phyloP scores from a whole-genome alignment of 2,329 filamentous ascomycete species.

The Colletotrichum endophyticum region DNA sequence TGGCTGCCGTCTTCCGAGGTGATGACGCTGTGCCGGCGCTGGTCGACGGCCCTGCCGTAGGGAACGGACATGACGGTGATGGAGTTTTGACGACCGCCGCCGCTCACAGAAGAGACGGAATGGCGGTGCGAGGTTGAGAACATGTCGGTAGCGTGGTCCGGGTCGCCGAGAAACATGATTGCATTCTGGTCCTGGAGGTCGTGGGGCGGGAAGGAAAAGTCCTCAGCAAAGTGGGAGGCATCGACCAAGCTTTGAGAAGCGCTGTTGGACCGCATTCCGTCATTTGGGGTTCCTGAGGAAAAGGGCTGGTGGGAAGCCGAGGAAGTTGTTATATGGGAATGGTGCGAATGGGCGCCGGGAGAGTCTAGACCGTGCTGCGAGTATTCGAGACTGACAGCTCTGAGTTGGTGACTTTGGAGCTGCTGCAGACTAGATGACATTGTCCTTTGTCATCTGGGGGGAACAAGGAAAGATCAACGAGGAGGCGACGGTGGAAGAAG shows the following conservation, averaged over 20 bases:
- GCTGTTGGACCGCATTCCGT: conserved; percentile 35
- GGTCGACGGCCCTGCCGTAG: conserved; percentile 24
- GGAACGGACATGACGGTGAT: conserved; percentile 37
- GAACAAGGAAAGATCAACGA: conserved; percentile 30
- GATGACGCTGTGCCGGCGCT: conserved; percentile 35
- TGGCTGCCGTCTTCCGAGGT: conserved; percentile 51
- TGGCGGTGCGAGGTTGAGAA: conserved; percentile 33
- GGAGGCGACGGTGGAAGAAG: conserved; percentile 18
- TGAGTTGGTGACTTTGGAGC: conserved; percentile 35
- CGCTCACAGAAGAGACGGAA: conserved; percentile 40
- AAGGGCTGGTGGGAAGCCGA: conserved; percentile 16
- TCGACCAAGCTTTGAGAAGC: conserved; percentile 48
- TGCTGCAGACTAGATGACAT: conserved; percentile 44
- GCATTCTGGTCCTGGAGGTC: conserved; percentile 45
- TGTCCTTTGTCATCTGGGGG: conserved; percentile 28
- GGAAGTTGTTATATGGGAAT: conserved; percentile 20
- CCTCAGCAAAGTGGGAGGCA: conserved; percentile 50
- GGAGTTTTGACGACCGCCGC: conserved; percentile 38
- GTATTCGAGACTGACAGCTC: conserved; percentile 37
- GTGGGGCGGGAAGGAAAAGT: conserved; percentile 59
- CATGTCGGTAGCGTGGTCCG: conserved; percentile 34
- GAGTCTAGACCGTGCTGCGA: conserved; percentile 25
- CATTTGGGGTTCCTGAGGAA: conserved; percentile 29
- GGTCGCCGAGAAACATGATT: conserved; percentile 40
- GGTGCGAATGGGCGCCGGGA: conserved; percentile 19